phyloP scores from a whole-genome alignment of 495 filamentous ascomycete genomes.

The Hyaloscypha bicolor region DNA sequence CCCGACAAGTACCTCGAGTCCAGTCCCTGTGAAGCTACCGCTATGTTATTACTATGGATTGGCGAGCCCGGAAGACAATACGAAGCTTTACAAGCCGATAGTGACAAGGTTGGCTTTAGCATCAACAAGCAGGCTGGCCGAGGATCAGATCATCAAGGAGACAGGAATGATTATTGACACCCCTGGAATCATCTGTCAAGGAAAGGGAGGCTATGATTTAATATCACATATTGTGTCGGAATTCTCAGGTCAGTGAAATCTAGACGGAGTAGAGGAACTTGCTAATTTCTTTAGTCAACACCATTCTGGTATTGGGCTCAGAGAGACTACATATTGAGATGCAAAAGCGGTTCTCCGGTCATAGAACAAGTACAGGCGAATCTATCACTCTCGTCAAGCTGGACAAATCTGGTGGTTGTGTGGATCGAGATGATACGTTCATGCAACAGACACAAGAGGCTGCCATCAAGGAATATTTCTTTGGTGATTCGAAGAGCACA shows the following conservation, averaged over 20 bases:
- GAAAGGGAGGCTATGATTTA: slow-evolving; percentile 68
- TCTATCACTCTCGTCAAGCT: slow-evolving; percentile 79
- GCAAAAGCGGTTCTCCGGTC: slow-evolving; percentile 63
- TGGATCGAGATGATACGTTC: slow-evolving; percentile 75
- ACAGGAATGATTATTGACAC: slow-evolving; percentile 88
- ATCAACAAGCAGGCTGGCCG: slow-evolving; percentile 74
- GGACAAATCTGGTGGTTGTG: slow-evolving; percentile 86
- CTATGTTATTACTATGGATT: slow-evolving; percentile 90
- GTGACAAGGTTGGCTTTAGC: slow-evolving; percentile 78
- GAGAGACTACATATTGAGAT: slow-evolving; percentile 80
- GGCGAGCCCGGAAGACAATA: slow-evolving; percentile 72
- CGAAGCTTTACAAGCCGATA: slow-evolving; percentile 70
- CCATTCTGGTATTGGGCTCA: slow-evolving; percentile 82
- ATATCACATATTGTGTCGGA: slow-evolving; percentile 85
- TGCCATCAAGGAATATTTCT: slow-evolving; percentile 90
- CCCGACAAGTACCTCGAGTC: slow-evolving; percentile 86
- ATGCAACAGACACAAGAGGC: slow-evolving; percentile 70
- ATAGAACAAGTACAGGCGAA: slow-evolving; percentile 54
- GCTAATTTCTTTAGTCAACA: slow-evolving; percentile 56
- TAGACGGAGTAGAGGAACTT: not conserved
- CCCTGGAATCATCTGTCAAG: slow-evolving; percentile 65
- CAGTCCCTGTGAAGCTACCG: slow-evolving; percentile 86
- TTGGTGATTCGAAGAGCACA: slow-evolving; percentile 74
- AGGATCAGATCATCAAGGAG: slow-evolving; percentile 68
- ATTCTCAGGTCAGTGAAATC: slow-evolving; percentile 66